phyloP scores from a whole-genome alignment of 345 rosid species.

The Mallotus nudiflorus region DNA sequence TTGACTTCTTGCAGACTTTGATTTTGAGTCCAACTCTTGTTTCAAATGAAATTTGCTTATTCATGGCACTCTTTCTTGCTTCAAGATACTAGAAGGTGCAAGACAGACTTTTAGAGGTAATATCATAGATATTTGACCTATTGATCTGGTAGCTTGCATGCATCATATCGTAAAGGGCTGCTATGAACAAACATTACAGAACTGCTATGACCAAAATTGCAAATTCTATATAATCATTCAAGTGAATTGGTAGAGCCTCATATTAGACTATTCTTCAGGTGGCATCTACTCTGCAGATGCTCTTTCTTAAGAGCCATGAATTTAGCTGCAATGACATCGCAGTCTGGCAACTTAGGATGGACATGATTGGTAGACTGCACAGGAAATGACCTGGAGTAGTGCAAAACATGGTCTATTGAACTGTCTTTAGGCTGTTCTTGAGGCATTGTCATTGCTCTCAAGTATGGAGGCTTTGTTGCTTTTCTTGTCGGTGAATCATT shows the following conservation, averaged over 20 bases:
- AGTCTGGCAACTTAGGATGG: slow-evolving; percentile 90
- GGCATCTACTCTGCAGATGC: slow-evolving; percentile 21
- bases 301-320: slow-evolving; percentile 65
- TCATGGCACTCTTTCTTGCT: no score
- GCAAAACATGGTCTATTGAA: slow-evolving; percentile 10
- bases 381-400: slow-evolving; percentile 44
- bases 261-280: not conserved
- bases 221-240: not conserved
- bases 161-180: no score
- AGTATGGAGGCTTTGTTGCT: slow-evolving; percentile 28
- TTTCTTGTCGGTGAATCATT: slow-evolving; percentile 12
- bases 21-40: no score
- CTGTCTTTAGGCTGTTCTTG: slow-evolving; percentile 38
- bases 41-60: no score
- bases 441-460: slow-evolving; percentile 60
- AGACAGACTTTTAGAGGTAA: no score
- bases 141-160: not conserved
- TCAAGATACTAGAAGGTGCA: no score
- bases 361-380: slow-evolving; percentile 51
- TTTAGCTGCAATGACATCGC: slow-evolving; percentile 70
- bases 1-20: no score
- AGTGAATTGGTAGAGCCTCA: no score
- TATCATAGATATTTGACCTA: no score
- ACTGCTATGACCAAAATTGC: not conserved
- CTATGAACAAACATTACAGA: not conserved